Conservation (phyloP, 1,284 basidiomycete species). For the Papiliotrema terrestris region DNA sequence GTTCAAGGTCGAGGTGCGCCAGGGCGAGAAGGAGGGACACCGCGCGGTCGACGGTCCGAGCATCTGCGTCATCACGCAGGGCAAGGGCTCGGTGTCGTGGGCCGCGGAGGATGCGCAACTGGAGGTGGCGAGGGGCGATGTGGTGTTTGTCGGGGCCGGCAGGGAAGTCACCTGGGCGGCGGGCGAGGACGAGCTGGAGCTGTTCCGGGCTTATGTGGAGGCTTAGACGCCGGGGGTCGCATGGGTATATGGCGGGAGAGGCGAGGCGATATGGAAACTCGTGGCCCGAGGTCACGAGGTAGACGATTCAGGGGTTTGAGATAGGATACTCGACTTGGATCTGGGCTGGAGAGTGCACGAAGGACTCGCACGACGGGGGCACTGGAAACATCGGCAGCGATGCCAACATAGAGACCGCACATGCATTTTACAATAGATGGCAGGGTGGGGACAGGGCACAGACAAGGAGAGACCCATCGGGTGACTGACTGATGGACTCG, state of each 20-base stretch:
- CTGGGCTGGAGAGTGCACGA: no score
- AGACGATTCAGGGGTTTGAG: no score
- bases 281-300: no score
- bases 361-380: no score
- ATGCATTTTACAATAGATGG: no score
- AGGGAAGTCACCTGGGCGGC: constrained; percentile 55
- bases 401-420: no score
- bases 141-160: constrained; percentile 79
- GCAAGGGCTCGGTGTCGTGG: constrained; percentile 54
- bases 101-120: constrained; percentile 45
- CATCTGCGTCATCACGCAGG: constrained; percentile 71
- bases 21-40: constrained; percentile 40
- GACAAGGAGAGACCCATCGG: no score
- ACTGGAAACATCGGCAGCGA: no score
- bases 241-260: background rate
- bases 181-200: constrained; percentile 51
- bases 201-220: constrained; percentile 74
- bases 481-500: constrained; percentile 11
- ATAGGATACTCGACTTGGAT: no score
- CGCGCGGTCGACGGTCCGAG: constrained; percentile 78
- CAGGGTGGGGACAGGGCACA: no score
- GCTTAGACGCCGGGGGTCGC: constrained; percentile 8
- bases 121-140: constrained; percentile 64
- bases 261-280: background rate
- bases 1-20: constrained; percentile 59